Conservation (phyloP, 768 basidiomycete genomes). For the Suillus weaverae region DNA sequence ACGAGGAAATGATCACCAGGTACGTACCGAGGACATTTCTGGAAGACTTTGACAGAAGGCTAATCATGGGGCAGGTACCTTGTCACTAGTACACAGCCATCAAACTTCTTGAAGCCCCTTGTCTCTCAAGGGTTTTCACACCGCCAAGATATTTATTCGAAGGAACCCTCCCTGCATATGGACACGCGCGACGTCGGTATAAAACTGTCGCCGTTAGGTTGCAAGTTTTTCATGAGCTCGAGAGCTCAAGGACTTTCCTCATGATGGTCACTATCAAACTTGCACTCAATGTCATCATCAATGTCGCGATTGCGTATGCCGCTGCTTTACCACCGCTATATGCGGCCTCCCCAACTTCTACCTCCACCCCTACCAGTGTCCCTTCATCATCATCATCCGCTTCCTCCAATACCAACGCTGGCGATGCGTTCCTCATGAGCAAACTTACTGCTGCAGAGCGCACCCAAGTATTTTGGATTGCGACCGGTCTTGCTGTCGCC, state of each 20-base stretch:
- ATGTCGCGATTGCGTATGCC: not conserved
- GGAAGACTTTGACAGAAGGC: too few species aligned
- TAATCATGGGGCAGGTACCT: too few species aligned
- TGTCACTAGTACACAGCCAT: too few species aligned
- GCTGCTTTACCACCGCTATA: not conserved
- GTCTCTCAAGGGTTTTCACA: too few species aligned
- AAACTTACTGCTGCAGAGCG: conserved; percentile 2
- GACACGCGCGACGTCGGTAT: too few species aligned
- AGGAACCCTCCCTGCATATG: too few species aligned
- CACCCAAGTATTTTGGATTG: not conserved
- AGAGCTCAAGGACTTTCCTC: not conserved
- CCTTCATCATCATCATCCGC: not conserved
- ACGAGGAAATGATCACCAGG: too few species aligned
- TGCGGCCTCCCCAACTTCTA: not conserved
- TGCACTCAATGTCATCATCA: not conserved
- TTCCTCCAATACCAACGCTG: not conserved
- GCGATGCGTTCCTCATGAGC: not conserved
- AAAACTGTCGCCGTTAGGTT: too few species aligned
- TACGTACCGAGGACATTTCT: too few species aligned
- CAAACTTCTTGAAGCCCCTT: too few species aligned
- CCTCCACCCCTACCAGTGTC: not conserved
- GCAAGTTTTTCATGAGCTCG: too few species aligned
- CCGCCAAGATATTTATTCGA: too few species aligned
- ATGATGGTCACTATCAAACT: not conserved
- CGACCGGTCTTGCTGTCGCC: not conserved